These are phyloP conservation scores for Alternaria hordeiaustralica DNA, from an alignment of 2,329 filamentous ascomycete genomes.

Conservation along the genomic window DNA sequence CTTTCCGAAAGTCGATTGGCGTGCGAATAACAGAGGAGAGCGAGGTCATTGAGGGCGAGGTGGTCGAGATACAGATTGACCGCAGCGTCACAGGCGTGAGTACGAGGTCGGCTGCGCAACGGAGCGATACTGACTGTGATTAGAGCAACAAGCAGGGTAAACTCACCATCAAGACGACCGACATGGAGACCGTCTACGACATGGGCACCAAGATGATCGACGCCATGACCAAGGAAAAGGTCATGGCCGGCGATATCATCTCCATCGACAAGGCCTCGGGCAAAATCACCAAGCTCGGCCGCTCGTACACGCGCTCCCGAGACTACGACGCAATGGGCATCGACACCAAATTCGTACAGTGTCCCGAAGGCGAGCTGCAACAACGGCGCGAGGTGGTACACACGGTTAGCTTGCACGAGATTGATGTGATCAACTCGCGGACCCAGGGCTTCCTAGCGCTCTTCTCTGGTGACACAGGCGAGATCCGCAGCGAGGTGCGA, in stretches of 20 bases:
- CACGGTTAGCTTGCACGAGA: conserved; percentile 96
- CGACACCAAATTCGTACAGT: conserved; percentile 97
- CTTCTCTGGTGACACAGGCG: conserved; percentile 96
- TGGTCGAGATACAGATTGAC: conserved; percentile 98
- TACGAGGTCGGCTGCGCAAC: neutral
- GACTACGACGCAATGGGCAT: conserved; percentile 99
- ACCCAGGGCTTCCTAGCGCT: conserved; percentile 98
- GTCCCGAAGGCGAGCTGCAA: conserved; percentile 95
- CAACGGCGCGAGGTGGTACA: conserved; percentile 97
- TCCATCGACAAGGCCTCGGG: conserved; percentile 98
- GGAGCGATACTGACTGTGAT: conserved; percentile 14
- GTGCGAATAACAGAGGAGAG: conserved; percentile 99
- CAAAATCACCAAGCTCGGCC: conserved; percentile 95
- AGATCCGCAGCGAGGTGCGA: conserved; percentile 95
- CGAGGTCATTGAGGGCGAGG: conserved; percentile 98
- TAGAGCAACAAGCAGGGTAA: conserved; percentile 96
- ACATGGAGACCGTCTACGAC: conserved; percentile 99
- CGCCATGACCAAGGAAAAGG: conserved; percentile 98
- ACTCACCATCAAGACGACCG: conserved; percentile 98
- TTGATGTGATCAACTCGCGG: conserved; percentile 98
- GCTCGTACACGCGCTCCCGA: conserved; percentile 90
- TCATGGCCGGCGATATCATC: conserved; percentile 98
- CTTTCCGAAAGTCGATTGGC: conserved; percentile 98
- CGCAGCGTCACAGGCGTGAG: conserved; percentile 85
- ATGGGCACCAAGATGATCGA: conserved; percentile 99